These are phyloP conservation scores for Metarhizium rileyi DNA, from an alignment of 2,329 filamentous ascomycete genomes.

Conservation along the genomic window DNA sequence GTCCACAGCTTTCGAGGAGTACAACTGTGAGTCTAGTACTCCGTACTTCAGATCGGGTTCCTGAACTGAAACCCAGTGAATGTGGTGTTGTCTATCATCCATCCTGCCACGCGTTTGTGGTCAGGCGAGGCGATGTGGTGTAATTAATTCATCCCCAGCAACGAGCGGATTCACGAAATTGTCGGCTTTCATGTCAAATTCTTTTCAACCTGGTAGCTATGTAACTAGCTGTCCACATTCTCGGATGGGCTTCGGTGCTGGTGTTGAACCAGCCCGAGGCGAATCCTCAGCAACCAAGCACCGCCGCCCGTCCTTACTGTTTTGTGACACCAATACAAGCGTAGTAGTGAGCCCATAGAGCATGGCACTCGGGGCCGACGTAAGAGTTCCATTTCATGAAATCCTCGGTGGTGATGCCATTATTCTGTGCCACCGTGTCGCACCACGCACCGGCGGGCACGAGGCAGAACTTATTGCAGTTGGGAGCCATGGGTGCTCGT, in stretches of 20 bases:
- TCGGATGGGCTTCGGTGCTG: not conserved
- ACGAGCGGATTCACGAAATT: too few relatives aligned
- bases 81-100: too few relatives aligned
- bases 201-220: too few relatives aligned
- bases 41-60: too few relatives aligned
- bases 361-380: not conserved
- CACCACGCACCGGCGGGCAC: not conserved
- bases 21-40: too few relatives aligned
- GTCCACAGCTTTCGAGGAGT: too few relatives aligned
- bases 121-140: too few relatives aligned
- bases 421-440: not conserved
- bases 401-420: not conserved
- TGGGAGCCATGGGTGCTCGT: not conserved
- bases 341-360: not conserved
- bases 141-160: too few relatives aligned
- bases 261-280: not conserved
- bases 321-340: not conserved
- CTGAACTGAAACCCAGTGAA: too few relatives aligned
- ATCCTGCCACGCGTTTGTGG: too few relatives aligned
- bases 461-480: not conserved
- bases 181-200: too few relatives aligned
- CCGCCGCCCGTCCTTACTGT: not conserved
- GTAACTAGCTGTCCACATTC: too few relatives aligned
- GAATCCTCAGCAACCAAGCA: not conserved
- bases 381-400: not conserved